Evolutionary conservation across 495 filamentous ascomycete genomes (phyloP).

Genomic region (Lophiostoma macrostomum): DNA sequence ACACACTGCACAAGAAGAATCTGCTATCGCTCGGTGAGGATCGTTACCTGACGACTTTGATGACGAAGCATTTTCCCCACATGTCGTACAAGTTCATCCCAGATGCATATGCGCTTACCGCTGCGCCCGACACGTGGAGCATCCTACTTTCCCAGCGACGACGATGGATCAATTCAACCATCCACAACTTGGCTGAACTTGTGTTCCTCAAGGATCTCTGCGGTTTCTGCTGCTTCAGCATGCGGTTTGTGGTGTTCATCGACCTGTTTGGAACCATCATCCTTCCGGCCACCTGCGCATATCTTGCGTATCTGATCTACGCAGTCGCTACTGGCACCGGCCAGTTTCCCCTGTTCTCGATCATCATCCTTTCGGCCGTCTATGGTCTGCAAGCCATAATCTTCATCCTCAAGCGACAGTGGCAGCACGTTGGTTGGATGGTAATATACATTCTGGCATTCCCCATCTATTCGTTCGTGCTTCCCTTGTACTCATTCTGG

Average conservation of each 20-base stretch:
- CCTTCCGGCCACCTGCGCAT: conserved; percentile 85
- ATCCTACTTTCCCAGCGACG: conserved; percentile 91
- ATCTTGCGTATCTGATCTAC: conserved; percentile 89
- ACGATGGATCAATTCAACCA: conserved; percentile 97
- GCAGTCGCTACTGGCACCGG: conserved; percentile 65
- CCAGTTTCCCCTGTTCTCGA: conserved; percentile 79
- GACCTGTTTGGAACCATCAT: conserved; percentile 93
- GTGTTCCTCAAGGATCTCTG: conserved; percentile 87
- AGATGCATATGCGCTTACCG: conserved; percentile 87
- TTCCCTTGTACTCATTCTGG: conserved; percentile 98
- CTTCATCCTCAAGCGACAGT: conserved; percentile 93
- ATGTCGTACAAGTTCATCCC: conserved; percentile 97
- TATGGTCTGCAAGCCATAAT: conserved; percentile 95
- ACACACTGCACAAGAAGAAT: conserved; percentile 99
- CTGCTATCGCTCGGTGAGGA: conserved; percentile 92
- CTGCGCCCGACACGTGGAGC: conserved; percentile 88
- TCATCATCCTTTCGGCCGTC: conserved; percentile 82
- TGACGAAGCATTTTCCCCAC: conserved; percentile 93
- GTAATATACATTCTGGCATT: conserved; percentile 93
- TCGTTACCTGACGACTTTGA: conserved; percentile 93
- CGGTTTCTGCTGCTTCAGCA: conserved; percentile 98
- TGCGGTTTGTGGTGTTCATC: conserved; percentile 96
- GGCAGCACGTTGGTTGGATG: conserved; percentile 99
- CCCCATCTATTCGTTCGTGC: conserved; percentile 87
- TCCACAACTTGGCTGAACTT: conserved; percentile 91